Percentiles rank a stretch among this genome's conserved stretches.
These are phyloP conservation scores for Asterionellopsis glacialis DNA, from an alignment of 108 stramenopile species.

Conservation along the genomic window DNA sequence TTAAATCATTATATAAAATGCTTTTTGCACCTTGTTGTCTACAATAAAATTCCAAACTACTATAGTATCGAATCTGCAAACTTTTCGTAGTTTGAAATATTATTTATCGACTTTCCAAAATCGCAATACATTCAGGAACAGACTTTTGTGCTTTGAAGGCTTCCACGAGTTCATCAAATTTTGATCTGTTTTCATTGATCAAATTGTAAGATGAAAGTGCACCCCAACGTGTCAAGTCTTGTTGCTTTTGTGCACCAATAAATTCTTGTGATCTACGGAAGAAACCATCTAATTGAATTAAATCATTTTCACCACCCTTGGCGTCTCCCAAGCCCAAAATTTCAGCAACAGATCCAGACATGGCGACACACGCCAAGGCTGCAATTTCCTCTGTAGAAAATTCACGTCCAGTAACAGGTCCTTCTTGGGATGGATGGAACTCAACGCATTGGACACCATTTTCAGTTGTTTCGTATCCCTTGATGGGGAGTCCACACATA, in stretches of 20 bases:
- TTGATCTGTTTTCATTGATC: constrained; percentile 48
- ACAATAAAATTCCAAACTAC: background rate
- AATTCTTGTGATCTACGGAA: constrained; percentile 66
- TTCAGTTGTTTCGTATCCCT: constrained; percentile 41
- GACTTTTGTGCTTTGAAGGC: constrained; percentile 61
- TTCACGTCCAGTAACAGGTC: constrained; percentile 25
- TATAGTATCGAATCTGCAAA: too few relatives aligned
- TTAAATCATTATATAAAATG: too few relatives aligned
- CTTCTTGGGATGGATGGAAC: constrained; percentile 44
- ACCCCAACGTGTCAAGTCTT: constrained; percentile 86
- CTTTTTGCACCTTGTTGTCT: background rate
- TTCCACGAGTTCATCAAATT: constrained; percentile 56
- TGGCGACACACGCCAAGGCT: constrained; percentile 63
- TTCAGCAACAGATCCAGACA: constrained; percentile 81
- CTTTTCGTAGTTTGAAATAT: background rate
- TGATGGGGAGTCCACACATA: constrained; percentile 75
- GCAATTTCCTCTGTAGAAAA: constrained; percentile 56
- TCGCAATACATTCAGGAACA: constrained; percentile 66
- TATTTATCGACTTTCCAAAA: constrained; percentile 25
- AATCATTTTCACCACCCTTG: constrained; percentile 65
- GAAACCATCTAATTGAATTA: constrained; percentile 61
- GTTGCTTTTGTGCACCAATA: constrained; percentile 81
- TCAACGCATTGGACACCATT: constrained; percentile 71
- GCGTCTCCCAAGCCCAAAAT: constrained; percentile 60
- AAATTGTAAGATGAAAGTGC: constrained; percentile 59